phyloP scores from a whole-genome alignment of 306 rosid genomes.

The Oxytropis ochrocephala region DNA sequence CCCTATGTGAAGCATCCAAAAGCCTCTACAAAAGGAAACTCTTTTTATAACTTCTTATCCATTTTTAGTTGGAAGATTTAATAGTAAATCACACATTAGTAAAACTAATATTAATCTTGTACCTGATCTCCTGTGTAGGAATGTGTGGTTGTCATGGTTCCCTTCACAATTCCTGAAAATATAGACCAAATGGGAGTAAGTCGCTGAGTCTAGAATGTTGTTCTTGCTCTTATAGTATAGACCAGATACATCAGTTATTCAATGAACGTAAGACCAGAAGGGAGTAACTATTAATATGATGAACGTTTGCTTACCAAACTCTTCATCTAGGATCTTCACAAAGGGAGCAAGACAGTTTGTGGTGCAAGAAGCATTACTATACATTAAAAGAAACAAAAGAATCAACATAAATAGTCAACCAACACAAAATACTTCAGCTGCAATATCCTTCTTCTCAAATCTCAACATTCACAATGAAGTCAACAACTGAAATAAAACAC shows the following conservation, averaged over 20 bases:
- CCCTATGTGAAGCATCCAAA: slow-evolving; percentile 96
- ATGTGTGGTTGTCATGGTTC: slow-evolving; percentile 99
- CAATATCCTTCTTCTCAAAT: not conserved
- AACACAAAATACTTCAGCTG: not conserved
- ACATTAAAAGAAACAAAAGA: slow-evolving; percentile 6
- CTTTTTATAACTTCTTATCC: not conserved
- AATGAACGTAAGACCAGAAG: too few relatives aligned
- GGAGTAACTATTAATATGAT: too few relatives aligned
- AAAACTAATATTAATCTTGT: not conserved
- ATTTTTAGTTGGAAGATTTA: not conserved
- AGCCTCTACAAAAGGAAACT: slow-evolving; percentile 54
- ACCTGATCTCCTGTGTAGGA: slow-evolving; percentile 99
- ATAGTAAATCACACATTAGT: not conserved
- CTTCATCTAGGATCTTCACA: slow-evolving; percentile 86
- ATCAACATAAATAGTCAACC: not conserved
- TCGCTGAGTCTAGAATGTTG: not conserved
- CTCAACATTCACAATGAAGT: not conserved
- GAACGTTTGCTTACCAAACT: slow-evolving; percentile 57
- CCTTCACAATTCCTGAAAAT: slow-evolving; percentile 82
- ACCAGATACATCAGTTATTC: too few relatives aligned
- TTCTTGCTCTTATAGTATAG: not conserved
- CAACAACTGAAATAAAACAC: not conserved
- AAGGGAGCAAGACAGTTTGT: slow-evolving; percentile 98
- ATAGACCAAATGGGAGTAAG: not conserved
- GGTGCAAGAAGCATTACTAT: slow-evolving; percentile 97